phyloP scores from a whole-genome alignment of 257 asterid genomes.

The Solanum sparsipilum region DNA sequence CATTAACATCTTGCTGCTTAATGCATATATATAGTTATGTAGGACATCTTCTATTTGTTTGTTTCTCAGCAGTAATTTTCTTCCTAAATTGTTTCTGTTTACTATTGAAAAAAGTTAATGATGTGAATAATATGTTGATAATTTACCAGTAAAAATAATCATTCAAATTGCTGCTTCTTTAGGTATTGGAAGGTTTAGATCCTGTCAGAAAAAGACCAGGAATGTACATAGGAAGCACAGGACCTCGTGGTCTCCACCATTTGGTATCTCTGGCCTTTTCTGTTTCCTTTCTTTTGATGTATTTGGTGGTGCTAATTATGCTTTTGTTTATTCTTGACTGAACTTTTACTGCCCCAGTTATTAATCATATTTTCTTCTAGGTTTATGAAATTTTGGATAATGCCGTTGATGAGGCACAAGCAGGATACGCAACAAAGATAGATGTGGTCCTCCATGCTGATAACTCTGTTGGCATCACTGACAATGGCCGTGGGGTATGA shows the following conservation, averaged over 20 bases:
- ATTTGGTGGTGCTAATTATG: not conserved
- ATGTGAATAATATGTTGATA: not conserved
- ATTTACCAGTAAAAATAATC: not conserved
- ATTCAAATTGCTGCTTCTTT: not conserved
- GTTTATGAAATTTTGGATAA: conserved; percentile 96
- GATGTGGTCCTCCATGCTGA: conserved; percentile 68
- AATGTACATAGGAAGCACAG: conserved; percentile 96
- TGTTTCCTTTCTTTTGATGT: not conserved
- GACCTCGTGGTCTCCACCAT: conserved; percentile 90
- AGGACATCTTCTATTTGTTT: not conserved
- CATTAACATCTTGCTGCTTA: not conserved
- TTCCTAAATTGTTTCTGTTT: not conserved
- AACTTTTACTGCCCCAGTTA: not conserved
- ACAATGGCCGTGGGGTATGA: conserved; percentile 97
- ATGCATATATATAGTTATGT: not conserved
- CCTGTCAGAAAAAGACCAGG: conserved; percentile 96
- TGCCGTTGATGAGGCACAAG: conserved; percentile 96
- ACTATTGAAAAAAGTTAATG: not conserved
- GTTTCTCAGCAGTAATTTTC: not conserved
- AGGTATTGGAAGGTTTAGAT: conserved; percentile 96
- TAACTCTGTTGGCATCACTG: conserved; percentile 82
- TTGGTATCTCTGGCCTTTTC: conserved; percentile 38
- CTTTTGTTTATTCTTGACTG: not conserved
- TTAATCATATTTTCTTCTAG: conserved; percentile 16
- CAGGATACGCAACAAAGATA: conserved; percentile 82